Percentiles rank a stretch among this genome's conserved stretches.
Conservation (phyloP, 2,329 filamentous ascomycete species). For the Trichoderma koningii region DNA sequence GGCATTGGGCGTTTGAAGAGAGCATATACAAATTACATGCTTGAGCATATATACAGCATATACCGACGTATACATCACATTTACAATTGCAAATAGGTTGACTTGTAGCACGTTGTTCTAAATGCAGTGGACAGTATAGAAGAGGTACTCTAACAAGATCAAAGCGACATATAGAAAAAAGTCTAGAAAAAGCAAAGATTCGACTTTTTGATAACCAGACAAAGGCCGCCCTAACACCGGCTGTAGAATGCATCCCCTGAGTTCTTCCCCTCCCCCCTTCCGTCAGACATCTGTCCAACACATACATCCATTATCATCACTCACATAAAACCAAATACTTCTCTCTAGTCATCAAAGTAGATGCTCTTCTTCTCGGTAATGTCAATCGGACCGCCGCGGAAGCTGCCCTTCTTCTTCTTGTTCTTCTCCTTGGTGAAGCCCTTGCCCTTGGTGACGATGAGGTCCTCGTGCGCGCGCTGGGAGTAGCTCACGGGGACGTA, state of each 20-base stretch:
- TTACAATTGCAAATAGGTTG: not conserved
- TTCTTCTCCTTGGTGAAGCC: conserved; percentile 99
- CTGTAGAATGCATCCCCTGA: conserved; percentile 29
- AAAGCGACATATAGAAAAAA: not conserved
- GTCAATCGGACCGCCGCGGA: conserved; percentile 86
- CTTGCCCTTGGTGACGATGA: conserved; percentile 91
- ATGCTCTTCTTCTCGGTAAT: conserved; percentile 79
- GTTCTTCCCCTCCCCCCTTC: not conserved
- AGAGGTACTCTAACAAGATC: not conserved
- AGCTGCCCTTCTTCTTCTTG: conserved; percentile 92
- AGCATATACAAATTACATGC: not conserved
- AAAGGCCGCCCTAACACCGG: conserved; percentile 33
- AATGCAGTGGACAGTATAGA: not conserved
- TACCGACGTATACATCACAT: not conserved
- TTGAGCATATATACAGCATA: not conserved
- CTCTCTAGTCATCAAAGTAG: conserved; percentile 76
- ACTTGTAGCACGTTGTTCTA: not conserved
- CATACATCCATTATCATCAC: not conserved
- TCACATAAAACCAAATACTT: not conserved
- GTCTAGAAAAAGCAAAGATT: not conserved
- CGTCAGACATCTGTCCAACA: not conserved
- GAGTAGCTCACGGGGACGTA: conserved; percentile 88
- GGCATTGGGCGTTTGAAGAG: not conserved
- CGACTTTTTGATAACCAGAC: conserved; percentile 9
- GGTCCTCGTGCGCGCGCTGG: conserved; percentile 80